Evolutionary conservation across 805 yeast species (phyloP), one percentile per base, ranked within the genome.

Genomic region (Maudiozyma bulderi): DNA sequence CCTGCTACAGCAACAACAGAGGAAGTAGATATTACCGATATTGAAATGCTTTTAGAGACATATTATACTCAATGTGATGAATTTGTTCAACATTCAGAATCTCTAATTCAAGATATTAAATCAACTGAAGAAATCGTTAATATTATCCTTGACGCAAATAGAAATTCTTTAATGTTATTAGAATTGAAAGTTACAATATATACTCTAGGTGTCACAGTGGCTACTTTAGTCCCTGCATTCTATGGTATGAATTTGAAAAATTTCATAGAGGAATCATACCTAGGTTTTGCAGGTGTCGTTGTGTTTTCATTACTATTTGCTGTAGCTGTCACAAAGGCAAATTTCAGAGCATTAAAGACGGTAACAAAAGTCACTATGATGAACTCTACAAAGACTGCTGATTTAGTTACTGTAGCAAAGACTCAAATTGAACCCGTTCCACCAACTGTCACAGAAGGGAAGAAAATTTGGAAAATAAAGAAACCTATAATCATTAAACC

Each of bases 91-190:
- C 91, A 86, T 57, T 82, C 95, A 0, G 95, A 86, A 42, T 82
- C 91, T 4, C 69, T 89, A 49, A 78, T 86, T 20, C 82, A 81
- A 56, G 95, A 90, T 61, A 87, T 90, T 57, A 81, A 81, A 60
- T 86, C 93, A 13, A 90, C 97, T 0, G 96, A 89, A 61, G 97
- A 90, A 59, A 86, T 90, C 61, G 90, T 87, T 51, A 89, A 89
- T 61, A 89, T 90, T 58, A 89, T 90, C 52, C 67, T 90, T 48
- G 97, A 90, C 65, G 87, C 96, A 2, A 88, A 88, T 60, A 79
- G 97, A 69, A 90, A 90, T 67, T 80, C 95, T 3, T 70, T 90
- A 52, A 87, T 90, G 95, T 74, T 90, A 49, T 81, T 84, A 56
- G 95, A 90, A 59, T 70, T 90, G 54, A 84, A 86, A 57, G 80